Evolutionary conservation across 768 basidiomycete species (phyloP).

Genomic region (Glaciozyma antarctica): DNA sequence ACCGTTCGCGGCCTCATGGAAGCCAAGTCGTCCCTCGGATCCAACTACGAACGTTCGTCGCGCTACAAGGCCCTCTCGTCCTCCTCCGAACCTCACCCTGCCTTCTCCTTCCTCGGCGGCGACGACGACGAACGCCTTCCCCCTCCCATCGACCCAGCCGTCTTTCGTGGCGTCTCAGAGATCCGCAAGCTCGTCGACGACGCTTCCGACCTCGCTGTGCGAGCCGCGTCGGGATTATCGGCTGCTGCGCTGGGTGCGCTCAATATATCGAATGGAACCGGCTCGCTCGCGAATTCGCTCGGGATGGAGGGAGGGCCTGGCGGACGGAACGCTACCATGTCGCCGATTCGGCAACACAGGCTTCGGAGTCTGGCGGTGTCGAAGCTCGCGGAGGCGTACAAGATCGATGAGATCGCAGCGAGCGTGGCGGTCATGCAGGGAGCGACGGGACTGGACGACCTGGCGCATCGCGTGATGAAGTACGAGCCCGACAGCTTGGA

Average conservation of each 20-base stretch:
- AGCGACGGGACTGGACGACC: conserved; percentile 80
- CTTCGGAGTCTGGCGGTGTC: conserved; percentile 72
- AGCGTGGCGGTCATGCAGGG: conserved; percentile 95
- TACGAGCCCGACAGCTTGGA: conserved; percentile 65
- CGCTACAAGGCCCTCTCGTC: conserved; percentile 40
- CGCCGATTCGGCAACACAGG: conserved; percentile 70
- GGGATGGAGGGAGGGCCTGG: conserved; percentile 43
- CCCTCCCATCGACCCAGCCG: conserved; percentile 80
- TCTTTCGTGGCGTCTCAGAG: conserved; percentile 62
- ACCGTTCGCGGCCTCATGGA: conserved; percentile 31
- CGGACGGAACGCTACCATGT: conserved; percentile 72
- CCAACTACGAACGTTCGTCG: conserved; percentile 32
- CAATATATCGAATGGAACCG: conserved; percentile 41
- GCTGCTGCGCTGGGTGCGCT: conserved; percentile 63
- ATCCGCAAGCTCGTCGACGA: conserved; percentile 80
- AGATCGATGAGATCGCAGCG: conserved; percentile 78
- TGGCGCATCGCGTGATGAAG: conserved; percentile 78
- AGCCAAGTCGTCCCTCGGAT: conserved; percentile 34
- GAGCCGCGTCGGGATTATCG: conserved; percentile 74
- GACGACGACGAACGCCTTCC: conserved; percentile 56
- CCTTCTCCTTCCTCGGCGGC: conserved; percentile 35
- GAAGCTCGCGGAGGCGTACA: conserved; percentile 75
- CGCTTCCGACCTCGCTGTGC: conserved; percentile 75
- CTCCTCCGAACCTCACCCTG: conserved; percentile 39
- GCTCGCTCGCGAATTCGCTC: background rate